Evolutionary conservation across 352 stramenopile genomes (phyloP).

Genomic region (Phytophthora ramorum): DNA sequence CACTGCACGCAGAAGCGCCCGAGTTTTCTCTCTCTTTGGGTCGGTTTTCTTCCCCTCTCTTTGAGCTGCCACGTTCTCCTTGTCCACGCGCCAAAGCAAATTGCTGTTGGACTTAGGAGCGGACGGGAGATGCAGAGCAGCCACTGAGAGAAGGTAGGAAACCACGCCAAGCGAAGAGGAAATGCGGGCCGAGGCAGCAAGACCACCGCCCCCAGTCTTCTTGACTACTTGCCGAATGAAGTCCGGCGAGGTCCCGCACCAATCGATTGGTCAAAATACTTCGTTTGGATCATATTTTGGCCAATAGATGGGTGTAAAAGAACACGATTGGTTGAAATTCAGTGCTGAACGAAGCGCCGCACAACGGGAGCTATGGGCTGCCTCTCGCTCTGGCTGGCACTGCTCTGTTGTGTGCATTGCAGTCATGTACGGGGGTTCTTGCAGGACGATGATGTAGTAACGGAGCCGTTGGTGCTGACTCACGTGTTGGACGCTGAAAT

Average conservation of each 20-base stretch:
- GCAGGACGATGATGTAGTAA: neutral
- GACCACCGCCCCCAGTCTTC: neutral
- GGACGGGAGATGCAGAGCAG: constrained; percentile 20
- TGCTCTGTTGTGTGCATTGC: constrained; percentile 12
- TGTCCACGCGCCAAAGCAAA: constrained; percentile 21
- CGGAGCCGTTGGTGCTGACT: neutral
- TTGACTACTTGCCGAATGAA: constrained; percentile 20
- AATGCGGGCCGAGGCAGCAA: neutral
- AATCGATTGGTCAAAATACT: neutral
- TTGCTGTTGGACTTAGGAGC: constrained; percentile 24
- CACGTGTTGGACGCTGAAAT: constrained; percentile 29
- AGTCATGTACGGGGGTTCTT: neutral
- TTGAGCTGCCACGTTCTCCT: constrained; percentile 23
- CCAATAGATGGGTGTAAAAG: constrained; percentile 4
- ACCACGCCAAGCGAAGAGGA: constrained; percentile 3
- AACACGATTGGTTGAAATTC: constrained; percentile 16
- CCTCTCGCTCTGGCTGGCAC: constrained; percentile 6
- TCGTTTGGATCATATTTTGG: constrained; percentile 7
- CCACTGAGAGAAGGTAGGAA: constrained; percentile 2
- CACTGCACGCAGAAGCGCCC: constrained; percentile 21
- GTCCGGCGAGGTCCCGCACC: neutral
- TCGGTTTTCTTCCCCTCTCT: constrained; percentile 12
- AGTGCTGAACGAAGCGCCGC: constrained; percentile 15
- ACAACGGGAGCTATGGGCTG: constrained; percentile 1
- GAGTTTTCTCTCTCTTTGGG: constrained; percentile 4